Base-by-base conservation (phyloP, 2,329 filamentous ascomycete species). In the Arthroderma sp. region DNA sequence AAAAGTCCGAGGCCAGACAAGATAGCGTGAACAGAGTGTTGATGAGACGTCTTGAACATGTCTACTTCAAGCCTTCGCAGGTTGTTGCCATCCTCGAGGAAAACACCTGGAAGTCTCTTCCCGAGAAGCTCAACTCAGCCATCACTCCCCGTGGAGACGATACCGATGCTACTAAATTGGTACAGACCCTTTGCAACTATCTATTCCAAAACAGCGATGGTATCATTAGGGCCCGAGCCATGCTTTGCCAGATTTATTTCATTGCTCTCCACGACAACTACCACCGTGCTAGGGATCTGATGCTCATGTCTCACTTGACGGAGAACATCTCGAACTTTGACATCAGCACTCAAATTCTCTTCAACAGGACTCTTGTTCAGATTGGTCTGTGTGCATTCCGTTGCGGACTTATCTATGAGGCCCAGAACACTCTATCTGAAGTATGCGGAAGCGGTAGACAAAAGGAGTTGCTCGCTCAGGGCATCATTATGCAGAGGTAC, bases 221-320 rank as follows among this genome's bases (percentile, higher is more conserved):
- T 55, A 96, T 98, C 58, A 88, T 95, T 59, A 83, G 89, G 53
- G 93, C 89, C 48, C 82, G 91, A 48, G 89, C 91, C 38, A 96
- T 98, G 88, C 76, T 98, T 50, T 95, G 86, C 74, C 87, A 96
- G 69, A 91, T 98, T 51, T 98, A 98, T 73, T 94, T 94, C 80
- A 75, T 95, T 55, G 91, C 91, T 42, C 77, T 98, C 43, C 91
- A 98, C 68, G 88, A 95, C 68, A 82, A 94, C 58, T 98, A 96
- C 75, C 96, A 94, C 77, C 86, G 84, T 68, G 84, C 91, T 58
- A 85, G 91, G 54, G 93, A 98, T 66, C 89, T 98, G 83, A 94
- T 96, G 82, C 79, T 98, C 65, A 98, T 98, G 87, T 98, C 91
- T 11, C 91, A 98, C 71, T 73, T 98, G 61, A 89, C 95, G 62